Base-by-base conservation (phyloP, 2,329 filamentous ascomycete species). In the Epichloe festucae region DNA sequence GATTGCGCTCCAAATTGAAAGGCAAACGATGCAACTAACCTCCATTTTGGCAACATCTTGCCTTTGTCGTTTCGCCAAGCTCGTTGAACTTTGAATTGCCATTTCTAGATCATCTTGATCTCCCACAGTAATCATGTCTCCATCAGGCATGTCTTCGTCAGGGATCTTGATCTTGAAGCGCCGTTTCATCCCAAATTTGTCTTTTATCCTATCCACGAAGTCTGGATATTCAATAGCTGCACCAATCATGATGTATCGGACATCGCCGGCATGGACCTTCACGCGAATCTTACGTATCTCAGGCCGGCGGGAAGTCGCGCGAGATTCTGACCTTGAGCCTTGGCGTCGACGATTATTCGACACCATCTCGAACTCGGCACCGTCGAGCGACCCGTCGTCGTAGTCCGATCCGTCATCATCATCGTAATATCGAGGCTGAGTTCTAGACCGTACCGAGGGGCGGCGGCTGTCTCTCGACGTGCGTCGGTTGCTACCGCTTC, bases 101-200 rank as follows among this genome's bases (percentile, higher is more conserved):
- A 96, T 87, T 48, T 97, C 90, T 56, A 96, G 70, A 70, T 98
- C 93, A 62, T 98, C 93, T 67, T 96, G 88, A 66, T 98, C 93
- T 34, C 86, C 89, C 80, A 98, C 85, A 35, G 91, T 96, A 63
- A 98, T 94, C 86, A 96, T 91, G 63, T 97, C 91, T 3, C 85
- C 86, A 51, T 84, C 76, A 0, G 79, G 78, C 54, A 73, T 68
- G 58, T 88, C 85, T 59, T 97, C 93, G 56, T 94, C 89, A 62
- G 78, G 81, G 59, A 90, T 81, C 73, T 93, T 93, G 68, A 96
- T 84, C 75, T 90, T 94, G 72, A 96, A 91, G 52, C 81, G 80
- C 55, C 84, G 72, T 51, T 78, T 73, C 52, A 96, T 74, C 14
- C 79, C 83, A 63, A 97, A 95, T 70, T 98, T 98, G 56, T 89